Conservation (phyloP, 495 filamentous ascomycete species). For the Xylaria flabelliformis region DNA sequence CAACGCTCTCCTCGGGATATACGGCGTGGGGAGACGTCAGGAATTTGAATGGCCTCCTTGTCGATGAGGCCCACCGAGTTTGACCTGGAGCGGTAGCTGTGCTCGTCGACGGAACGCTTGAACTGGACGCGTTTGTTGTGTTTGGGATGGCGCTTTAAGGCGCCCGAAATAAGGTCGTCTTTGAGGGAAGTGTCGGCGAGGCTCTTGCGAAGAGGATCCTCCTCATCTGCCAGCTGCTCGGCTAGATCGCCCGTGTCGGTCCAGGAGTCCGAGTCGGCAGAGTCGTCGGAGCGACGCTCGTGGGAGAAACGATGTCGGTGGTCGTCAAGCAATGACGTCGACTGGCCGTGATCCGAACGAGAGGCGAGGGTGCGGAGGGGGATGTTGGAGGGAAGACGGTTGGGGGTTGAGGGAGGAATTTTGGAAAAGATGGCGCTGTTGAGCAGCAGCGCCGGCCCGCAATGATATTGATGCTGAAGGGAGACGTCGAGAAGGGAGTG, state of each 20-base stretch:
- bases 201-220: constrained; percentile 75
- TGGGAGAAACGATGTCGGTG: constrained; percentile 46
- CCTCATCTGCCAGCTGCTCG: constrained; percentile 82
- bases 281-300: constrained; percentile 64
- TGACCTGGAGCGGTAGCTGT: constrained; percentile 36
- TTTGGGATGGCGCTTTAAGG: constrained; percentile 49
- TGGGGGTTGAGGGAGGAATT: constrained; percentile 60
- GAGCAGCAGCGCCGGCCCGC: constrained; percentile 65
- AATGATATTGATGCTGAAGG: constrained; percentile 39
- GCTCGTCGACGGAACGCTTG: constrained; percentile 44
- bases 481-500: constrained; percentile 39
- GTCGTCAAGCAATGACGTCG: constrained; percentile 50
- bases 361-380: constrained; percentile 64
- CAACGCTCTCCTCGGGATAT: constrained; percentile 69
- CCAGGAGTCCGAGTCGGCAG: constrained; percentile 77
- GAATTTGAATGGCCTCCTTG: constrained; percentile 85
- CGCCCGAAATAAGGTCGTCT: constrained; percentile 59
- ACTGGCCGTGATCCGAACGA: constrained; percentile 42
- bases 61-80: constrained; percentile 56
- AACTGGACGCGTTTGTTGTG: constrained; percentile 56
- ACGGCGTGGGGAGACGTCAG: constrained; percentile 66
- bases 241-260: constrained; percentile 92
- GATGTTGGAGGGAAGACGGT: constrained; percentile 66
- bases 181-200: constrained; percentile 65
- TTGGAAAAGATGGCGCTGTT: constrained; percentile 62